A percentile compares a stretch with the other conserved stretches of the same genome.
phyloP scores from a whole-genome alignment of 2,329 filamentous ascomycete genomes.

The Niveomyces coronatus region DNA sequence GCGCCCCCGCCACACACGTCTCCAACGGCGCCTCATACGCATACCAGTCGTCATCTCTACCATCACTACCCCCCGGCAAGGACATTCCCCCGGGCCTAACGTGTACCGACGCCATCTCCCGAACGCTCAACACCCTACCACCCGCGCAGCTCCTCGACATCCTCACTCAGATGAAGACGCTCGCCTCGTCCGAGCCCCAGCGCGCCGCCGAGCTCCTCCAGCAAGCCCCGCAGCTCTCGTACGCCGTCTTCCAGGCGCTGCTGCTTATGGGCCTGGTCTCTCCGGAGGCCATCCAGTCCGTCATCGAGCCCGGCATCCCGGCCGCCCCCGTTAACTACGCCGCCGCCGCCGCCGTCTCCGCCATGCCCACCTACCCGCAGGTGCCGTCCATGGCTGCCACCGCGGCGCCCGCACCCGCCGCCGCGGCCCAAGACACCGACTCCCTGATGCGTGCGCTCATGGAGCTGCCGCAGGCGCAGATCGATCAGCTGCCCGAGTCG shows the following conservation, averaged over 20 bases:
- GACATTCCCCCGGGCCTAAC: constrained; percentile 75
- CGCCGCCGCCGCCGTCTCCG: background rate
- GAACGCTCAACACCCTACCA: constrained; percentile 77
- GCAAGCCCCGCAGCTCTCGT: constrained; percentile 84
- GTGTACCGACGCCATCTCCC: constrained; percentile 83
- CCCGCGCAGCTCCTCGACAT: constrained; percentile 87
- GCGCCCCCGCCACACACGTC: constrained; percentile 21
- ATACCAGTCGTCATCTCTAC: constrained; percentile 45
- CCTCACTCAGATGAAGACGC: constrained; percentile 83
- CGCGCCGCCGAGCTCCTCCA: constrained; percentile 79
- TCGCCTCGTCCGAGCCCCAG: constrained; percentile 71
- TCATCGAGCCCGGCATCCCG: constrained; percentile 54
- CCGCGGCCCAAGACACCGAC: constrained; percentile 48
- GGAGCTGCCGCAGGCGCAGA: constrained; percentile 66
- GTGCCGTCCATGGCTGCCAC: constrained; percentile 24
- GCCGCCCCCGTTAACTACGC: constrained; percentile 15
- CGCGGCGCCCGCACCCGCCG: constrained; percentile 27
- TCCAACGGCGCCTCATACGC: constrained; percentile 21
- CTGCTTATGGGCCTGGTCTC: constrained; percentile 90
- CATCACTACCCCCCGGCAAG: constrained; percentile 73
- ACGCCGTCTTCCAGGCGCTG: constrained; percentile 89
- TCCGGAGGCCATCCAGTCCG: constrained; percentile 67
- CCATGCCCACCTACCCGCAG: no score
- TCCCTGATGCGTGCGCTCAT: constrained; percentile 74
- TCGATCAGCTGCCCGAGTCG: constrained; percentile 66